A percentile compares a stretch with the other conserved stretches of the same genome.
Evolutionary conservation across 495 filamentous ascomycete genomes (phyloP).

Genomic region (Xylaria longipes): DNA sequence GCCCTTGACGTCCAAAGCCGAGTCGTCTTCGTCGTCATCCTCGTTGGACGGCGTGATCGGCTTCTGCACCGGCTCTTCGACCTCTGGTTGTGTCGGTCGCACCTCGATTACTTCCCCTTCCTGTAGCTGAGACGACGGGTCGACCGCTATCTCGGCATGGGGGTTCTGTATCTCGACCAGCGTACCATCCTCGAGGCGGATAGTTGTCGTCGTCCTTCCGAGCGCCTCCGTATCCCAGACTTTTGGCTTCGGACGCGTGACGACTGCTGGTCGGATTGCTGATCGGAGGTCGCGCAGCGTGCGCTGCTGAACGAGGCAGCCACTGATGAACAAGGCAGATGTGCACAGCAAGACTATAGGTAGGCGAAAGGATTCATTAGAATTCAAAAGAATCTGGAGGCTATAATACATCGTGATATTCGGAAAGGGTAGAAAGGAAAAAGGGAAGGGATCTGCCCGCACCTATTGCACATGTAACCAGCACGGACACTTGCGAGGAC

Average conservation of each 20-base stretch:
- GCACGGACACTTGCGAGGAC: constrained; percentile 58
- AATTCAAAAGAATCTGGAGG: constrained; percentile 7
- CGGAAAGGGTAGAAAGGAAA: background rate
- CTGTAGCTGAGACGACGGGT: background rate
- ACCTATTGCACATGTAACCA: constrained; percentile 57
- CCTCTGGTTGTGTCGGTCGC: constrained; percentile 35
- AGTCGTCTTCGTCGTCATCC: constrained; percentile 21
- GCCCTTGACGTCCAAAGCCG: constrained; percentile 29
- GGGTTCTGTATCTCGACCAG: constrained; percentile 39
- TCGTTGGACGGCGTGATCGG: constrained; percentile 2
- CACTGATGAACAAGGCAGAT: constrained; percentile 57
- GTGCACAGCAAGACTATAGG: constrained; percentile 56
- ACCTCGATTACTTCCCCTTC: constrained; percentile 36
- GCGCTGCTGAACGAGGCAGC: constrained; percentile 62
- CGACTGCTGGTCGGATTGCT: constrained; percentile 49
- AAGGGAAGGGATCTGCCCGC: constrained; percentile 32
- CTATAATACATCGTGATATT: background rate
- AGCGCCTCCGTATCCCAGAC: constrained; percentile 41
- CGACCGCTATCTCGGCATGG: constrained; percentile 5
- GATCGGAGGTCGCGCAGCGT: constrained; percentile 56
- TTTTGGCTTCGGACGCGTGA: constrained; percentile 48
- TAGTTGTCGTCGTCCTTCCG: constrained; percentile 36
- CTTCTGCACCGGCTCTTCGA: constrained; percentile 29
- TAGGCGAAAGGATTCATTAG: background rate
- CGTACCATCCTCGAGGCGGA: constrained; percentile 47